These are phyloP conservation scores for Astrocystis sublimbata DNA, from an alignment of 495 filamentous ascomycete genomes.

Conservation along the genomic window DNA sequence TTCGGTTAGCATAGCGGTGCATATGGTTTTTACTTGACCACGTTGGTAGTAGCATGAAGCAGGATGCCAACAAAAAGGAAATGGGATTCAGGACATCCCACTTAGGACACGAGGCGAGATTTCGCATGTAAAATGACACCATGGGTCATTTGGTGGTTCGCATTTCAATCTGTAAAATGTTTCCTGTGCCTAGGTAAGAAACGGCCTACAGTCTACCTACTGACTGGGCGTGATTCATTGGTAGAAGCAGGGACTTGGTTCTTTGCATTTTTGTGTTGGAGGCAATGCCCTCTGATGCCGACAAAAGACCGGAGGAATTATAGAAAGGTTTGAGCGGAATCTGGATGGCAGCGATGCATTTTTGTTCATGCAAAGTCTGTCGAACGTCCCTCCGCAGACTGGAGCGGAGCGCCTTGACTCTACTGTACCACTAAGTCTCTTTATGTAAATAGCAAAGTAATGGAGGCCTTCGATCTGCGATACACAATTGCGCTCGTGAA, in stretches of 20 bases:
- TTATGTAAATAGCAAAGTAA: neutral
- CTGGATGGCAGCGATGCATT: neutral
- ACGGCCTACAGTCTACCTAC: no score
- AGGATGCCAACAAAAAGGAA: constrained; percentile 12
- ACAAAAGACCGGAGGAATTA: neutral
- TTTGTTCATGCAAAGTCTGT: neutral
- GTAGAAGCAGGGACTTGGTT: no score
- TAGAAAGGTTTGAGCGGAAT: neutral
- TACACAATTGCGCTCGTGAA: no score
- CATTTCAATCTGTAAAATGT: neutral
- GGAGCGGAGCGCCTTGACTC: neutral
- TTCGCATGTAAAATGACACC: constrained; percentile 7
- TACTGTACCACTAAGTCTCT: neutral
- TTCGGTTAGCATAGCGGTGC: constrained; percentile 16
- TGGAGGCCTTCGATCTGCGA: neutral
- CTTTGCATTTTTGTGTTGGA: no score
- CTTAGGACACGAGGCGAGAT: neutral
- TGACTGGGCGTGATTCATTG: no score
- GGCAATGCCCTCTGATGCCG: no score
- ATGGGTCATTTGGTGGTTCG: constrained; percentile 12
- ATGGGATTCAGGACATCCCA: constrained; percentile 1
- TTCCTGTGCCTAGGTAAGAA: neutral
- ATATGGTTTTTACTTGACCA: constrained; percentile 1
- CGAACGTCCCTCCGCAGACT: no score
- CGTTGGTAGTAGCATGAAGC: constrained; percentile 3